Base-by-base conservation (phyloP, 306 rosid genomes). In the Sicyos edulis region DNA sequence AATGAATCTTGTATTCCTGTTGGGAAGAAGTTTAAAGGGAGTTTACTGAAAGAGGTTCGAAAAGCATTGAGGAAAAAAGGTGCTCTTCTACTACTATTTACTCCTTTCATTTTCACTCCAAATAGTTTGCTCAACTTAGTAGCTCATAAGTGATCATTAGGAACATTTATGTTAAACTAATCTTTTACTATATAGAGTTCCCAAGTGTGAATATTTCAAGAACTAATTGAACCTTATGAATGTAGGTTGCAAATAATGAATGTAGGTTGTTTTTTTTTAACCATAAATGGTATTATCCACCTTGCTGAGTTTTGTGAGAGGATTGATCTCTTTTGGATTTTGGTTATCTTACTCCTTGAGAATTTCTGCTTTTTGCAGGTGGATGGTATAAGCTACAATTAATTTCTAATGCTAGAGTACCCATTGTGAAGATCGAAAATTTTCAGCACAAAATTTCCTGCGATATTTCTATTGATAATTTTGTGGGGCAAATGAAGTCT, bases 401-500 rank as follows among this genome's bases (percentile, higher is more conserved):
- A 42, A 82, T 93, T 77, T 29, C 77, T 42, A 44, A 82, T 63
- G 97, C 99, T 47, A 86, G 97, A 78, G 92, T 93, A 73, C 97
- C 99, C 44, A 87, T 93, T 81, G 75, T 93, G 79, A 88, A 87
- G 80, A 75, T 86, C 50, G 83, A 76, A 76, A 83, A 91, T 74
- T 65, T 57, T 55, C 82, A 22, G 71, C 81, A 73, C 65, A 78
- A 83, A 34, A 80, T 93, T 70, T 88, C 99, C 59, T 93, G 99
- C 80, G 99, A 93, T 76, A 77, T 93, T 78, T 93, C 99, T 58
- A 82, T 93, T 75, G 86, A 86, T 85, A 93, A 93, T 78, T 80
- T 88, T 81, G 73, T 77, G 54, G 92, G 88, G 58, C 91, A 87
- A 79, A 86, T 91, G 85, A 93, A 93, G 78, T 88, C 92, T 54